These are phyloP conservation scores for Malus fusca DNA, from an alignment of 306 rosid genomes.

Conservation along the genomic window DNA sequence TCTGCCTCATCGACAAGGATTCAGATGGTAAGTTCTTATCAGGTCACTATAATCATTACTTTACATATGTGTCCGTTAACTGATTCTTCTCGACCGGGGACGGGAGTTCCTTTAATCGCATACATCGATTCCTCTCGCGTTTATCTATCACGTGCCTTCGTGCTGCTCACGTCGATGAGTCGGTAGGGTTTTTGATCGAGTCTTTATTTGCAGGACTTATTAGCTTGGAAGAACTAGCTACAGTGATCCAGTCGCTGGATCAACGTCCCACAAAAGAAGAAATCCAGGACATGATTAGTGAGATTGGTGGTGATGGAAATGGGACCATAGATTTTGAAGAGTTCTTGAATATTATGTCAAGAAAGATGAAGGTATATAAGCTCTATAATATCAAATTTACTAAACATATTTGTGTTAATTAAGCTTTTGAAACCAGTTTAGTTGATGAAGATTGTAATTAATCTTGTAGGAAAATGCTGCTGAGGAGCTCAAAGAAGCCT, in stretches of 20 bases:
- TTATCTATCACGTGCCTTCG: background rate
- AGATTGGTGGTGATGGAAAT: conserved; percentile 26
- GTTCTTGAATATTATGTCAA: conserved; percentile 46
- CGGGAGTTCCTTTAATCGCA: background rate
- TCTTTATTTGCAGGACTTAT: conserved; percentile 24
- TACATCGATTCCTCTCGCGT: background rate
- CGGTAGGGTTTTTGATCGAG: background rate
- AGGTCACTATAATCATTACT: background rate
- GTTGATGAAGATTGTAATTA: background rate
- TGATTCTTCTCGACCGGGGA: background rate
- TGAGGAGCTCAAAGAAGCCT: conserved; percentile 77
- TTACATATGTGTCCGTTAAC: background rate
- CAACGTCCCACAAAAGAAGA: conserved; percentile 42
- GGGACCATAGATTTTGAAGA: conserved; percentile 41
- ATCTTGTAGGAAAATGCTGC: conserved; percentile 29
- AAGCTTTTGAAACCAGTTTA: background rate
- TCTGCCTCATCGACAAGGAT: conserved; percentile 41
- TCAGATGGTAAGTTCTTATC: conserved; percentile 29
- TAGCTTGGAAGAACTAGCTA: conserved; percentile 30
- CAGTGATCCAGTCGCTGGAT: conserved; percentile 30
- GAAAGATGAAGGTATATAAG: conserved; percentile 38
- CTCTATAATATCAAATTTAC: background rate
- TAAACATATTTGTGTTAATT: background rate
- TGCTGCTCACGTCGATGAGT: background rate
- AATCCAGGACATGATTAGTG: conserved; percentile 37